Evolutionary conservation across 2,329 filamentous ascomycete genomes (phyloP).

Genomic region (Colletotrichum eleusines): DNA sequence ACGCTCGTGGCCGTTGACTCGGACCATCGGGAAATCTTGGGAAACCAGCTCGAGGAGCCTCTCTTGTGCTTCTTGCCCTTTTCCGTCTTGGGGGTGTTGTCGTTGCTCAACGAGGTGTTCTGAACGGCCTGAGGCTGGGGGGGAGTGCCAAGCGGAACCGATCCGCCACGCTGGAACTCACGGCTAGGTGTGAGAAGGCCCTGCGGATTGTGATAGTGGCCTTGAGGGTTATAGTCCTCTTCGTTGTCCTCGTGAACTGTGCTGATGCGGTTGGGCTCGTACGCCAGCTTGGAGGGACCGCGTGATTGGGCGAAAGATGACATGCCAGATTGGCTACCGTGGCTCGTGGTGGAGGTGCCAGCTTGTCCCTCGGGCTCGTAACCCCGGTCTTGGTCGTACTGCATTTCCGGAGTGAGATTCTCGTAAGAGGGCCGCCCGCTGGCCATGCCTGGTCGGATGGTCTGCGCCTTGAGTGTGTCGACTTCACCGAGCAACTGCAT

Average conservation of each 20-base stretch:
- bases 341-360: constrained; percentile 76
- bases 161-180: constrained; percentile 60
- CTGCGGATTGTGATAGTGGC: constrained; percentile 53
- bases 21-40: constrained; percentile 97
- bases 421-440: constrained; percentile 76
- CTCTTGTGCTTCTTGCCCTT: constrained; percentile 90
- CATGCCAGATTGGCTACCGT: constrained; percentile 81
- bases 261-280: constrained; percentile 79
- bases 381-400: constrained; percentile 77
- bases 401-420: constrained; percentile 70
- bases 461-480: constrained; percentile 79
- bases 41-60: constrained; percentile 82
- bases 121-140: constrained; percentile 61
- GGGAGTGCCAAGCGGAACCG: constrained; percentile 68
- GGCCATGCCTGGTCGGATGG: constrained; percentile 53
- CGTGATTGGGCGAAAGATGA: constrained; percentile 71
- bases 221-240: constrained; percentile 72
- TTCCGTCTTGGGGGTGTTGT: constrained; percentile 82
- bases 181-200: constrained; percentile 69
- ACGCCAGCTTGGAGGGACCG: constrained; percentile 58
- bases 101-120: constrained; percentile 72
- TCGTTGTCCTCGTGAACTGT: constrained; percentile 89
- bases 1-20: constrained; percentile 94
- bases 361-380: constrained; percentile 88
- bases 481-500: constrained; percentile 93